Percentiles rank a stretch among this genome's conserved stretches.
Evolutionary conservation across 2,329 filamentous ascomycete genomes (phyloP).

Genomic region (Thielaviopsis punctulata): DNA sequence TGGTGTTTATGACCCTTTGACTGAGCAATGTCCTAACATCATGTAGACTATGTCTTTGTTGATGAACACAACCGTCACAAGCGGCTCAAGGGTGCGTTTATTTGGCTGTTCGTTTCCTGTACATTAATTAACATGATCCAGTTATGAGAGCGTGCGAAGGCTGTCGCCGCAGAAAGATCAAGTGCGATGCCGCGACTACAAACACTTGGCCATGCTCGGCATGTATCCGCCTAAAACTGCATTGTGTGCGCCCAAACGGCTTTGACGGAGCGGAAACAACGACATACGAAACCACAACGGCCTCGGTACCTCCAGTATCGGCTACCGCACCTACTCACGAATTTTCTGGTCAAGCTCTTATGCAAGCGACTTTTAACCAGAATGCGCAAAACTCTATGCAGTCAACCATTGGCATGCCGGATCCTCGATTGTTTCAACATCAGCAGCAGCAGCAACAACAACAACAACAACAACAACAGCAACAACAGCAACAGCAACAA

Average conservation of each 20-base stretch:
- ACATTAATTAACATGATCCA: slow-evolving; percentile 20
- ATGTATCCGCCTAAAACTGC: slow-evolving; percentile 78
- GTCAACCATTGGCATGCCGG: slow-evolving; percentile 11
- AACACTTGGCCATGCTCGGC: slow-evolving; percentile 96
- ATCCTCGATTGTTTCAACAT: slow-evolving; percentile 21
- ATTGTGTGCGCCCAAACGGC: slow-evolving; percentile 78
- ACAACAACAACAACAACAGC: slow-evolving; percentile 28
- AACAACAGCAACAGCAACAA: slow-evolving; percentile 23
- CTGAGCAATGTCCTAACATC: slow-evolving; percentile 17
- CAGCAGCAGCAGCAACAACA: slow-evolving; percentile 20
- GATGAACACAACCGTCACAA: slow-evolving; percentile 98
- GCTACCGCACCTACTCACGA: neutral
- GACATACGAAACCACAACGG: slow-evolving; percentile 10
- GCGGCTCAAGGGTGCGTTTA: slow-evolving; percentile 62
- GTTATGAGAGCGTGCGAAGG: slow-evolving; percentile 97
- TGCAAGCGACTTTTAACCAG: slow-evolving; percentile 5
- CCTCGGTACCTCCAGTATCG: neutral
- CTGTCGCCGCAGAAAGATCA: slow-evolving; percentile 88
- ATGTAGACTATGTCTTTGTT: slow-evolving; percentile 89
- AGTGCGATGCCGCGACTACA: slow-evolving; percentile 91
- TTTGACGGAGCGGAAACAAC: slow-evolving; percentile 32
- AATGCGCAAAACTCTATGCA: slow-evolving; percentile 1
- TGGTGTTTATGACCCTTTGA: neutral
- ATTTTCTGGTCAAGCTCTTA: neutral
- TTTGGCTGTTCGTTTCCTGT: neutral